phyloP scores from a whole-genome alignment of 179 eudicot species.

The Corrigiola litoralis region DNA sequence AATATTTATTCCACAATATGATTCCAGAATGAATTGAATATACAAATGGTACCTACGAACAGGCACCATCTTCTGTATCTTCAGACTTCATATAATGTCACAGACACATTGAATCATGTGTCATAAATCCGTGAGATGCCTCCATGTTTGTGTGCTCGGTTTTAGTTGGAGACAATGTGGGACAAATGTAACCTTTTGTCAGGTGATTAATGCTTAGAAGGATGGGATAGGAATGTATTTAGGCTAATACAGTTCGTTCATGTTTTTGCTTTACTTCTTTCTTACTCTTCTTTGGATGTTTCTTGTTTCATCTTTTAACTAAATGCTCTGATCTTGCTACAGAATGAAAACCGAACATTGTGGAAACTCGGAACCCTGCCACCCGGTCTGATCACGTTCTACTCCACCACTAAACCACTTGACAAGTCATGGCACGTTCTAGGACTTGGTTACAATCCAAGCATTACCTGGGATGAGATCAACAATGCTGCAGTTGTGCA shows the following conservation, averaged over 20 bases:
- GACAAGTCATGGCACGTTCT: constrained; percentile 89
- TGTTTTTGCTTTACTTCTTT: background rate
- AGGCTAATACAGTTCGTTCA: no score
- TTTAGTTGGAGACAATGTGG: no score
- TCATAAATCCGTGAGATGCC: no score
- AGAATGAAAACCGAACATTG: constrained; percentile 79
- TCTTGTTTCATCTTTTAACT: background rate
- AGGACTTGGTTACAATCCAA: constrained; percentile 80
- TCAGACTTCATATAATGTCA: no score
- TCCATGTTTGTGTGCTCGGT: no score
- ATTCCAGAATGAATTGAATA: no score
- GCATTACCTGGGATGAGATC: constrained; percentile 72
- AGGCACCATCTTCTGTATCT: no score
- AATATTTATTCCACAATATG: no score
- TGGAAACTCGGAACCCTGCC: constrained; percentile 85
- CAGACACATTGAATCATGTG: no score
- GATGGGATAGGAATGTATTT: no score
- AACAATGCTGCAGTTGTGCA: constrained; percentile 80
- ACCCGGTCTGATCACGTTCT: constrained; percentile 73
- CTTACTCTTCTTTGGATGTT: background rate
- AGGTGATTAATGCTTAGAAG: background rate
- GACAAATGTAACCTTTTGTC: background rate
- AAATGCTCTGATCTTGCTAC: constrained; percentile 18
- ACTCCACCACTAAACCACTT: constrained; percentile 78
- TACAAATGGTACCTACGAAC: no score